phyloP scores from a whole-genome alignment of 2,329 filamentous ascomycete genomes.

The Phialophora expanda region DNA sequence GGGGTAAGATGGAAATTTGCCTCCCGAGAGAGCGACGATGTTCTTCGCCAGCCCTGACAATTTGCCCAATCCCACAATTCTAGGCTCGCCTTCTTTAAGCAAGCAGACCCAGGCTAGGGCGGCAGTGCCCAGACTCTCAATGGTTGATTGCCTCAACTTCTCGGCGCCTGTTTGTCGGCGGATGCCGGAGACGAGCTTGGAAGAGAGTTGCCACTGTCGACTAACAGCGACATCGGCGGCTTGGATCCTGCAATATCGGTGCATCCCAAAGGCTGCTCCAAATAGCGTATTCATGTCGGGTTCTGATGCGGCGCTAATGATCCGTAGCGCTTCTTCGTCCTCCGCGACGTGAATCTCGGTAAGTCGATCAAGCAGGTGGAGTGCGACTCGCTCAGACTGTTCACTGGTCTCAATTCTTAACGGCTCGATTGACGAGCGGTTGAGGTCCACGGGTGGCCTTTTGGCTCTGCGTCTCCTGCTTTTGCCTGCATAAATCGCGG shows the following conservation, averaged over 20 bases:
- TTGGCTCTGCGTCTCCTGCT: slow-evolving; percentile 3
- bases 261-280: slow-evolving; percentile 8
- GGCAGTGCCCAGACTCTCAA: slow-evolving; percentile 13
- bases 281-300: slow-evolving; percentile 17
- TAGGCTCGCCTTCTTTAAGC: slow-evolving; percentile 21
- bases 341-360: slow-evolving; percentile 26
- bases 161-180: not conserved
- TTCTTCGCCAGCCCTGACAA: slow-evolving; percentile 15
- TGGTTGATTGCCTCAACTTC: not conserved
- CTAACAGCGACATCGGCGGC: slow-evolving; percentile 23
- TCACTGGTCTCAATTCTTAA: not conserved
- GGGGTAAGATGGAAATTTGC: not conserved
- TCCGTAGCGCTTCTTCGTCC: slow-evolving; percentile 10
- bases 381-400: slow-evolving; percentile 14
- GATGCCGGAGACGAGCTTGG: not conserved
- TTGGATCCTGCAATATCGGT: slow-evolving; percentile 24
- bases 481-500: slow-evolving; percentile 17
- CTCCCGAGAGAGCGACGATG: slow-evolving; percentile 4
- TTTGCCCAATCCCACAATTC: slow-evolving; percentile 26
- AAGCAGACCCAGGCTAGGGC: slow-evolving; percentile 26
- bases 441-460: not conserved
- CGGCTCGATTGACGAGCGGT: not conserved
- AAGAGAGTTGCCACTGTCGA: slow-evolving; percentile 28
- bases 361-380: slow-evolving; percentile 20
- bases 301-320: slow-evolving; percentile 13